Evolutionary conservation across 1,139 yeast species (phyloP).

Genomic region (Kluyveromyces sp.): DNA sequence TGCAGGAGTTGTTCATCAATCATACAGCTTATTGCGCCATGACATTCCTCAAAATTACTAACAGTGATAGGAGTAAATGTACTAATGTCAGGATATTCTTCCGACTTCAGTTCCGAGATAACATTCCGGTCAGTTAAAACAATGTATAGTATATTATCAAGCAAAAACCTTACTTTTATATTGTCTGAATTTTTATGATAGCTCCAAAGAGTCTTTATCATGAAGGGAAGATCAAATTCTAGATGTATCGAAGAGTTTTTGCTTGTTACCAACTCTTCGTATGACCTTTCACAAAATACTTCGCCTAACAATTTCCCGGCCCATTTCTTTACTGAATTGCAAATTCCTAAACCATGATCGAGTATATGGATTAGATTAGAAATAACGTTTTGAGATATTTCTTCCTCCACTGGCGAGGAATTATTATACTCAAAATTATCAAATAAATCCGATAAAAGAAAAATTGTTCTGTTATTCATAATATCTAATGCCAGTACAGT

Average conservation of each 20-base stretch:
- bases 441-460: neutral
- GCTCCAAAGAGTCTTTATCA: neutral
- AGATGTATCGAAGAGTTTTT: neutral
- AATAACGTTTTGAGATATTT: neutral
- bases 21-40: neutral
- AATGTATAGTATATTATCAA: neutral
- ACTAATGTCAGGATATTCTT: neutral
- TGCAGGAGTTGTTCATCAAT: neutral
- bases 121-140: neutral
- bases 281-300: neutral
- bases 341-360: neutral
- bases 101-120: neutral
- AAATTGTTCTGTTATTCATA: neutral
- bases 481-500: neutral
- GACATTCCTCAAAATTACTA: constrained; percentile 1
- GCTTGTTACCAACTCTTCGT: neutral
- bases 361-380: neutral
- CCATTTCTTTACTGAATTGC: neutral
- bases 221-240: neutral
- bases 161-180: neutral
- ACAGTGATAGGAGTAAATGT: neutral
- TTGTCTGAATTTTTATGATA: neutral
- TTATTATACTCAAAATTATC: neutral
- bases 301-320: neutral
- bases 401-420: neutral